Evolutionary conservation across 257 asterid genomes (phyloP).

Genomic region (Leonotis leonurus): DNA sequence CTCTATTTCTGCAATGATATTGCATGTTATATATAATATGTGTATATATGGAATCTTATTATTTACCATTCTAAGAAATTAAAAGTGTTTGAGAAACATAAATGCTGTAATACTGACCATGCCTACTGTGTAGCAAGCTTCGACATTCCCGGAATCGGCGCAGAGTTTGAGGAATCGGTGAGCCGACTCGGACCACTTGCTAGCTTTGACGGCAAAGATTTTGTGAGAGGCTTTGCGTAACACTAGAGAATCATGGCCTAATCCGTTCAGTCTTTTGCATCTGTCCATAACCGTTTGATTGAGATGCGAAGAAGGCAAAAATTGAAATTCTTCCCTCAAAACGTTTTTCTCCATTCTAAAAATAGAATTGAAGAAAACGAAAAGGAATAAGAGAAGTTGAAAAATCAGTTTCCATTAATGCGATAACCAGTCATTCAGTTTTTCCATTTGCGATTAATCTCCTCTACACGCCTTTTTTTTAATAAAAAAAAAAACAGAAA

Average conservation of each 20-base stretch:
- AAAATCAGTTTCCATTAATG: constrained; percentile 7
- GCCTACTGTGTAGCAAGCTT: constrained; percentile 84
- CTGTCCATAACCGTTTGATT: constrained; percentile 29
- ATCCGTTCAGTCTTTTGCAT: constrained; percentile 73
- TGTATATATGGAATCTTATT: too few species aligned
- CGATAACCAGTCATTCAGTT: neutral
- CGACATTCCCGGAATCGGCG: constrained; percentile 78
- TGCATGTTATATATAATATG: too few species aligned
- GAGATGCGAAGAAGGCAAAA: too few species aligned
- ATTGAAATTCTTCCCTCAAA: too few species aligned
- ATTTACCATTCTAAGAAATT: neutral
- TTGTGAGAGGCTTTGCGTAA: constrained; percentile 54
- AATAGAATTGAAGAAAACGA: too few species aligned
- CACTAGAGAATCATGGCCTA: constrained; percentile 56
- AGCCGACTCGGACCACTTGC: constrained; percentile 72
- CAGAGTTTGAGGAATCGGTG: constrained; percentile 81
- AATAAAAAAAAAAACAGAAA: neutral
- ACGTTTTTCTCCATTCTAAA: too few species aligned
- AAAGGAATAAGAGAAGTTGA: neutral
- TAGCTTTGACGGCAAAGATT: constrained; percentile 54
- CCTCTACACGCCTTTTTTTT: neutral
- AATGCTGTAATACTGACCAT: constrained; percentile 49
- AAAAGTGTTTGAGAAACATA: neutral
- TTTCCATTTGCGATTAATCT: neutral
- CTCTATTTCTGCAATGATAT: too few species aligned